Conservation (phyloP, 1,284 basidiomycete species). For the Apiotrichum veenhuisii region DNA sequence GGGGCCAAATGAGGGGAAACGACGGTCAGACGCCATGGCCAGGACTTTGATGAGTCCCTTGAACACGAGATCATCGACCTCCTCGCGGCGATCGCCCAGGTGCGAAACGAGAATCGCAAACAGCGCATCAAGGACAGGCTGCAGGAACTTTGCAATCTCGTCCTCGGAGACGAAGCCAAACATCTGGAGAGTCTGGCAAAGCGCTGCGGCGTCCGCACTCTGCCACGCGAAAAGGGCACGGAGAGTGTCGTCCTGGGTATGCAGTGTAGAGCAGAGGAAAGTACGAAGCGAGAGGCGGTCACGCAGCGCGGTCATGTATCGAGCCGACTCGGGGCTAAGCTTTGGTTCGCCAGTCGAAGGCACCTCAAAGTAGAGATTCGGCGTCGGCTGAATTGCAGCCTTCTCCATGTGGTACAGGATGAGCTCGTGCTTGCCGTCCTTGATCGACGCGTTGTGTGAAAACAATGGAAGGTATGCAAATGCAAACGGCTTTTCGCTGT, state of each 20-base stretch:
- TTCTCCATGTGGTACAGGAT: slow-evolving; percentile 77
- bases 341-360: slow-evolving; percentile 61
- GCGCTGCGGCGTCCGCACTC: slow-evolving; percentile 58
- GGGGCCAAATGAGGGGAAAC: slow-evolving; percentile 93
- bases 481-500: slow-evolving; percentile 74
- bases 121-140: slow-evolving; percentile 86
- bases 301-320: slow-evolving; percentile 63
- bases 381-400: slow-evolving; percentile 56
- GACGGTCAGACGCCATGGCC: slow-evolving; percentile 83
- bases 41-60: slow-evolving; percentile 85
- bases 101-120: slow-evolving; percentile 81
- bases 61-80: slow-evolving; percentile 84
- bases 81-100: slow-evolving; percentile 62
- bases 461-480: slow-evolving; percentile 90
- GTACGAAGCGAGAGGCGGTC: slow-evolving; percentile 81
- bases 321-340: slow-evolving; percentile 62
- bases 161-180: slow-evolving; percentile 90
- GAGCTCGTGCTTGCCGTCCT: slow-evolving; percentile 84
- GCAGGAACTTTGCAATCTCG: slow-evolving; percentile 91
- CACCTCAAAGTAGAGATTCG: slow-evolving; percentile 67
- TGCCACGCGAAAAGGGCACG: slow-evolving; percentile 84
- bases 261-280: slow-evolving; percentile 86
- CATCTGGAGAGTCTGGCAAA: slow-evolving; percentile 71
- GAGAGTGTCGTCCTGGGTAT: slow-evolving; percentile 86
- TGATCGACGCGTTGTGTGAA: slow-evolving; percentile 72